These are phyloP conservation scores for Dendrobium huoshanense DNA, from an alignment of 106 monocot genomes.

Conservation along the genomic window DNA sequence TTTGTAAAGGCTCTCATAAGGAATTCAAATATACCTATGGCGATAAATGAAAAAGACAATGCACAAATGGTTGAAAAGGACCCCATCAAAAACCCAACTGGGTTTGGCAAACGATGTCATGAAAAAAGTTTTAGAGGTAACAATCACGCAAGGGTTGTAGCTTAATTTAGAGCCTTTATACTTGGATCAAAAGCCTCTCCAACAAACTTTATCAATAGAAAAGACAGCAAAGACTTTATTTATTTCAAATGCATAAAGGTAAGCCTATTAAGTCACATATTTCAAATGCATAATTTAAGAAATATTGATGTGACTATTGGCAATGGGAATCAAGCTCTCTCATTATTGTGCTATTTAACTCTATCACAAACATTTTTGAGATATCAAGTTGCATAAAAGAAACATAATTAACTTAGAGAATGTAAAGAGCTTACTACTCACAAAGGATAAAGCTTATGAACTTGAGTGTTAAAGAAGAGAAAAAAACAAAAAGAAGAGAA, in stretches of 20 bases:
- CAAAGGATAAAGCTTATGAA: neutral
- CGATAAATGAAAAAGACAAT: neutral
- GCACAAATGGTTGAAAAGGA: neutral
- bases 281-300: neutral
- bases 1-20: neutral
- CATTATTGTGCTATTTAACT: neutral
- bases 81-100: neutral
- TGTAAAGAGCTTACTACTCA: neutral
- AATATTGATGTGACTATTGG: neutral
- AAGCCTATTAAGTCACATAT: neutral
- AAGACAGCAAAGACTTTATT: neutral
- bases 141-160: neutral
- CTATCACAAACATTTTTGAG: neutral
- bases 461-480: neutral
- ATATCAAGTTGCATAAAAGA: neutral
- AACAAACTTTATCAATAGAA: neutral
- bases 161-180: neutral
- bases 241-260: neutral
- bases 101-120: neutral
- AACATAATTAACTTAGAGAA: neutral
- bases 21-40: neutral
- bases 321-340: neutral
- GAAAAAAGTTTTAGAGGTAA: neutral
- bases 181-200: neutral
- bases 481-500: neutral